Base-by-base conservation (phyloP, 371 early-diverging fungal genomes). In the Haplosporangium sp. region DNA sequence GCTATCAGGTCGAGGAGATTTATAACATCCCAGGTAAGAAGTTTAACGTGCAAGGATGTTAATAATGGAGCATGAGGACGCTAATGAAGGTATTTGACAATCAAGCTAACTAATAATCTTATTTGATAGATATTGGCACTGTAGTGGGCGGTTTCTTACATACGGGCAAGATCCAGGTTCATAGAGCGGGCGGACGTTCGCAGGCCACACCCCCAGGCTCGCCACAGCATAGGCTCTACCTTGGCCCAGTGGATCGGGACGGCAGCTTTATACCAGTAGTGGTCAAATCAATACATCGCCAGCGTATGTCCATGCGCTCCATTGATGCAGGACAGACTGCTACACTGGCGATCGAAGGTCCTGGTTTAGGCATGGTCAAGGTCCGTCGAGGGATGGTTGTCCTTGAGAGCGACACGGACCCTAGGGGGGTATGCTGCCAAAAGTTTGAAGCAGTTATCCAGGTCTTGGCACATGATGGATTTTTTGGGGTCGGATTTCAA, bases 401-500 rank as follows among this genome's bases (percentile, higher is more conserved):
- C 40, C 58, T 96, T 4, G 84, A 82, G 67, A 79, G 79, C 42
- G 87, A 80, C 18, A 80, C 83, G 1, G 83, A 84, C 20, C 60
- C 69, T 0, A 81, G 86, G 7, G 73, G 80, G 42, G 73, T 69
- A 5, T 91, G 94, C 21, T 89, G 88, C 46, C 82, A 82, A 69
- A 90, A 88, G 63, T 96, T 96, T 82, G 95, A 96, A 69, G 97
- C 96, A 2, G 95, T 96, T 56, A 83, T 96, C 6, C 85, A 94
- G 61, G 93, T 97, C 0, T 81, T 97, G 37, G 72, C 85, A 76
- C 59, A 74, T 83, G 48, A 73, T 58, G 41, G 63, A 14, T 81
- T 91, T 2, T 94, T 94, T 52, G 83, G 85, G 9, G 69, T 81
- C 14, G 93, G 92, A 45, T 94, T 95, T 62, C 95, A 94, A 81